A percentile compares a stretch with the other conserved stretches of the same genome.
Evolutionary conservation across 23 red algal species (phyloP).

Genomic region (Gracilaria caudata): DNA sequence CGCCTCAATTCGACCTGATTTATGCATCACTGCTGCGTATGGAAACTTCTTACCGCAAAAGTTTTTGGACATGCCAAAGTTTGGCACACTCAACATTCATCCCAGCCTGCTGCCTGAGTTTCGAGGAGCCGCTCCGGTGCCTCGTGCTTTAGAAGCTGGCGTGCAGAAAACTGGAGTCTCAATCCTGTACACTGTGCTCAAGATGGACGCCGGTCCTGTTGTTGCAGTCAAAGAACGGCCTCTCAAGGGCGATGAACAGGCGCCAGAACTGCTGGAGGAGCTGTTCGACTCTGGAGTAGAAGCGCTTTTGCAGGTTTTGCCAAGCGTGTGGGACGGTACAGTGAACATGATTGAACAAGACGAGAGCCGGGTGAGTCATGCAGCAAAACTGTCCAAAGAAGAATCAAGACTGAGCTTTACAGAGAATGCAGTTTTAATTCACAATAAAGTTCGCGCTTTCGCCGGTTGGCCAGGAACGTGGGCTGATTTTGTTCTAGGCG

Average conservation of each 20-base stretch:
- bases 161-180: conserved; percentile 78
- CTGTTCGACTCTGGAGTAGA: conserved; percentile 80
- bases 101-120: conserved; percentile 86
- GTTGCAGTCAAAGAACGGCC: conserved; percentile 49
- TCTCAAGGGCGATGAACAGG: conserved; percentile 83
- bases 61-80: conserved; percentile 85
- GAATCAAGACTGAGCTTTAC: conserved; percentile 84
- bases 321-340: conserved; percentile 50
- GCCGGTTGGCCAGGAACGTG: conserved; percentile 87
- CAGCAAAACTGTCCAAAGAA: conserved; percentile 78
- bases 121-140: conserved; percentile 97
- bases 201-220: conserved; percentile 97
- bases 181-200: conserved; percentile 78
- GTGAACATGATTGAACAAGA: conserved; percentile 60
- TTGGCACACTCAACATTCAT: conserved; percentile 97
- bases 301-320: conserved; percentile 66
- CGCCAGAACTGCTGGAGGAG: conserved; percentile 67
- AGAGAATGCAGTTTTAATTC: conserved; percentile 81
- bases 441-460: conserved; percentile 94
- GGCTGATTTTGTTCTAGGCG: conserved; percentile 73
- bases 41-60: conserved; percentile 84
- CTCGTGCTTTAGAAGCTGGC: conserved; percentile 82
- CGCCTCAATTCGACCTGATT: conserved; percentile 57
- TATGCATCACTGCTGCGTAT: conserved; percentile 94
- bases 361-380: conserved; percentile 69